These are phyloP conservation scores for Tympanopsis confertula DNA, from an alignment of 2,329 filamentous ascomycete genomes.

Conservation along the genomic window DNA sequence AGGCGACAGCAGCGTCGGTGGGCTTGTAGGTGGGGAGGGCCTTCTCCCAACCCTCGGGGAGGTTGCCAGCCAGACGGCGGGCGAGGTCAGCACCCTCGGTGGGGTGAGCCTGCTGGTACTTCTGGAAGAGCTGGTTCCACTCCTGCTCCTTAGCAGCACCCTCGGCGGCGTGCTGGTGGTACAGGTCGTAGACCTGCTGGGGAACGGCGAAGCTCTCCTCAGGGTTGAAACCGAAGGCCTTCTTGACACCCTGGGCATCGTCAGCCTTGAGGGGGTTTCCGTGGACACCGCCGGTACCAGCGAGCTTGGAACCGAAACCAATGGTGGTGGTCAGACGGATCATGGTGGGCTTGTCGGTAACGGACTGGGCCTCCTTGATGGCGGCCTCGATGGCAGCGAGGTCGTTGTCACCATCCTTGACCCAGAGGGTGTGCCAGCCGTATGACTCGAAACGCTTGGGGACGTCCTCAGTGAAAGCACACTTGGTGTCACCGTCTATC, in stretches of 20 bases:
- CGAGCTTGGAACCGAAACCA: constrained; percentile 82
- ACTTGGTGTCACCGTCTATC: constrained; percentile 81
- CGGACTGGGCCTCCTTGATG: constrained; percentile 70
- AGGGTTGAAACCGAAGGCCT: constrained; percentile 91
- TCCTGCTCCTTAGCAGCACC: constrained; percentile 84
- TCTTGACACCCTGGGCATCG: constrained; percentile 86
- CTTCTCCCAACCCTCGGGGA: constrained; percentile 96
- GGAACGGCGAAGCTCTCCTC: constrained; percentile 86
- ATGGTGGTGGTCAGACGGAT: constrained; percentile 98
- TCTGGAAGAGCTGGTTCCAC: constrained; percentile 87
- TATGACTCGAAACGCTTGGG: constrained; percentile 89
- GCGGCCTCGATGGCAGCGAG: constrained; percentile 79
- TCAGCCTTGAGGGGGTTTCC: constrained; percentile 91
- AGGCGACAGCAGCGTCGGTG: constrained; percentile 71
- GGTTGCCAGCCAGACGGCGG: constrained; percentile 70
- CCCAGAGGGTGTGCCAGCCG: constrained; percentile 82
- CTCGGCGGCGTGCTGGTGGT: constrained; percentile 72
- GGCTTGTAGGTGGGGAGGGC: constrained; percentile 82
- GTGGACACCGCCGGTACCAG: constrained; percentile 93
- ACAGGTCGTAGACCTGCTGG: constrained; percentile 86
- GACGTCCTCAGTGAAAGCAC: constrained; percentile 94
- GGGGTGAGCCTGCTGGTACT: constrained; percentile 71
- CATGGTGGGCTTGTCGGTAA: constrained; percentile 91
- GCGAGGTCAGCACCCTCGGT: constrained; percentile 68
- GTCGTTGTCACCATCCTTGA: constrained; percentile 81